Percentiles rank a stretch among this genome's conserved stretches.
phyloP scores from a whole-genome alignment of 2,329 filamentous ascomycete genomes.

The Aureobasidium sp. region DNA sequence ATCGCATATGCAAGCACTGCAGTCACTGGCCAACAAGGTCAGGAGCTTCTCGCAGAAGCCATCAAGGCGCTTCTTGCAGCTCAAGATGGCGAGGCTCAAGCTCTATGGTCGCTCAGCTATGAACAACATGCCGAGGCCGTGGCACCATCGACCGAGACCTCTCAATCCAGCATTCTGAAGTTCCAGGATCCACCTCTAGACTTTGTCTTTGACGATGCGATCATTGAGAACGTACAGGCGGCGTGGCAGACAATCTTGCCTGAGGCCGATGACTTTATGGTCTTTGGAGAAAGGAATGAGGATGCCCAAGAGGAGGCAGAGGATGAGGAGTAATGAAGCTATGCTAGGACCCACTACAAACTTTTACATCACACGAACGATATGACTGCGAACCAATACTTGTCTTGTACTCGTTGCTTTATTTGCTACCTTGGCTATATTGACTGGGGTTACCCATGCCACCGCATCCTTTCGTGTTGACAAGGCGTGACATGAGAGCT shows the following conservation, averaged over 20 bases:
- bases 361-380: not conserved
- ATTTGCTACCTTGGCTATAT: not conserved
- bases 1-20: conserved; percentile 48
- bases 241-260: conserved; percentile 60
- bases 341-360: not conserved
- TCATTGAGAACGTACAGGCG: conserved; percentile 57
- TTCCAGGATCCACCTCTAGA: conserved; percentile 55
- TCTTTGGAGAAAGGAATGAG: conserved; percentile 66
- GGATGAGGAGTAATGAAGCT: conserved; percentile 9
- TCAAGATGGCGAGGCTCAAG: conserved; percentile 26
- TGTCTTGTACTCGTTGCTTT: not conserved
- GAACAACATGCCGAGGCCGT: conserved; percentile 33
- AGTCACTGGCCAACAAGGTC: conserved; percentile 27
- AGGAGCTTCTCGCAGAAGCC: conserved; percentile 31
- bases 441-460: not conserved
- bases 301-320: conserved; percentile 48
- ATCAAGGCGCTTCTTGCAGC: conserved; percentile 32
- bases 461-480: not conserved
- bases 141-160: conserved; percentile 15
- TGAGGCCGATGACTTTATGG: conserved; percentile 56
- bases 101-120: conserved; percentile 48
- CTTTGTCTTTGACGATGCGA: conserved; percentile 64
- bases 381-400: not conserved
- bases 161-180: conserved; percentile 37
- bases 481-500: not conserved